phyloP scores from a whole-genome alignment of 495 filamentous ascomycete genomes.

The Neurospora sp. region DNA sequence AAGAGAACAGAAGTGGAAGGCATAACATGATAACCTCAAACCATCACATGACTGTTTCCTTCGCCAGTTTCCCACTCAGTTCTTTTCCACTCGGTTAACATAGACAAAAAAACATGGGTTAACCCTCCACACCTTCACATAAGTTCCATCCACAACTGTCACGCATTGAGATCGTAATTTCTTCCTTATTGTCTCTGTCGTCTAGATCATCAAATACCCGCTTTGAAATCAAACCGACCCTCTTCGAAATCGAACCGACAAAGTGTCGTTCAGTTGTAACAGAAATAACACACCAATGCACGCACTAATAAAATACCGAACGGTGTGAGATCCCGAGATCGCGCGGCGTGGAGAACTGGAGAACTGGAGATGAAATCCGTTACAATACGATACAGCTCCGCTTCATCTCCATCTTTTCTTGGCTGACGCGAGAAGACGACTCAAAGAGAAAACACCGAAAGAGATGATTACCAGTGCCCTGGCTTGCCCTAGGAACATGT shows the following conservation, averaged over 20 bases:
- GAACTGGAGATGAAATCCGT: background rate
- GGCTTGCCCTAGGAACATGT: background rate
- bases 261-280: background rate
- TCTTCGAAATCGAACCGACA: background rate
- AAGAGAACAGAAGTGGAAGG: background rate
- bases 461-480: background rate
- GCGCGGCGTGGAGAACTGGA: background rate
- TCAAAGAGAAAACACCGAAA: background rate
- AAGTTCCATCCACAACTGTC: background rate
- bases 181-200: background rate
- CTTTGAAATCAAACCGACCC: background rate
- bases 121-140: background rate
- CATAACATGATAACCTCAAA: background rate
- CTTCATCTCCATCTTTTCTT: background rate
- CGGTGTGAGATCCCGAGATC: background rate
- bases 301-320: background rate
- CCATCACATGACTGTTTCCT: background rate
- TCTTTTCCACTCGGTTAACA: background rate
- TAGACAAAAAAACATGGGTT: background rate
- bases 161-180: background rate
- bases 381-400: background rate
- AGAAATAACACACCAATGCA: background rate
- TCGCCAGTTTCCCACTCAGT: background rate
- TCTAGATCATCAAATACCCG: background rate
- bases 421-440: background rate